phyloP scores from a whole-genome alignment of 2,329 filamentous ascomycete species.

The Xylaria sp. region DNA sequence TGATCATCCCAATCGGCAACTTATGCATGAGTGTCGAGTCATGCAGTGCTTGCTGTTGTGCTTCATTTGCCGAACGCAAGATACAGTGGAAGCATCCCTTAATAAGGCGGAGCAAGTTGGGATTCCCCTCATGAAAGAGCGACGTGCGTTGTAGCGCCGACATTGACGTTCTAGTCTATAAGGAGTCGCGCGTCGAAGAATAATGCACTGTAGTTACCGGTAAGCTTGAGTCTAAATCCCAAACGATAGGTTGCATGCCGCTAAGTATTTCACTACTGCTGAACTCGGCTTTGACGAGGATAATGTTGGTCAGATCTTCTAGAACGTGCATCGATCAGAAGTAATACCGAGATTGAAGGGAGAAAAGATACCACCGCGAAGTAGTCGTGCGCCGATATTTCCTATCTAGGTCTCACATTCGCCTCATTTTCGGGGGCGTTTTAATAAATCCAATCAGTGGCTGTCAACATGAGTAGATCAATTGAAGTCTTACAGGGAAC shows the following conservation, averaged over 20 bases:
- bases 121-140: constrained; percentile 1
- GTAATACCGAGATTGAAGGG: background rate
- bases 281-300: constrained; percentile 1
- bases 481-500: constrained; percentile 6
- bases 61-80: constrained; percentile 21
- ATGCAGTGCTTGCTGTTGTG: constrained; percentile 9
- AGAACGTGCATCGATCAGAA: constrained; percentile 3
- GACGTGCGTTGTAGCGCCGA: background rate
- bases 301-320: background rate
- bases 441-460: constrained; percentile 5
- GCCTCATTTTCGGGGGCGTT: background rate
- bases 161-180: background rate
- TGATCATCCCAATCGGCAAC: constrained; percentile 6
- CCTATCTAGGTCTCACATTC: background rate
- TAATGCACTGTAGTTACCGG: background rate
- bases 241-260: constrained; percentile 16
- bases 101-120: background rate
- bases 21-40: constrained; percentile 4
- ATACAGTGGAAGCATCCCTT: constrained; percentile 13
- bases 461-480: constrained; percentile 11
- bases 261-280: constrained; percentile 10
- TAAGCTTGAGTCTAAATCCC: background rate
- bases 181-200: background rate
- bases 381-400: background rate
- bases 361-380: background rate